Evolutionary conservation across 805 yeast species (phyloP).

Genomic region (Diddensiella caesifluorescens): DNA sequence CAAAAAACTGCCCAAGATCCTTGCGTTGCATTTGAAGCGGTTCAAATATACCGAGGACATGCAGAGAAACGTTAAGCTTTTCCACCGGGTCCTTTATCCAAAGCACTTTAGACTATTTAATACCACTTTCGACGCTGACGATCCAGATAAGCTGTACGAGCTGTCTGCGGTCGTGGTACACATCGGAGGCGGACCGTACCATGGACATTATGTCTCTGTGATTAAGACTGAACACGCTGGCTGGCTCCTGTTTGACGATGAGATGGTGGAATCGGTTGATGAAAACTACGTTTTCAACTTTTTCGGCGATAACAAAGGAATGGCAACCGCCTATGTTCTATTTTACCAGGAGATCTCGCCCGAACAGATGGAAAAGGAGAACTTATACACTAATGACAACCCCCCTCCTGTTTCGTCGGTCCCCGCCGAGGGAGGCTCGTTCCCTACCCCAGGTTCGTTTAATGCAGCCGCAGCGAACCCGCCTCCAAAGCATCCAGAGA

Average conservation of each 20-base stretch:
- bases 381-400: constrained; percentile 25
- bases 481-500: constrained; percentile 1
- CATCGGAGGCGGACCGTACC: constrained; percentile 96
- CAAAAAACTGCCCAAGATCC: constrained; percentile 66
- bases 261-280: constrained; percentile 83
- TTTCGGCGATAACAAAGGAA: constrained; percentile 81
- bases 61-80: constrained; percentile 77
- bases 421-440: constrained; percentile 4
- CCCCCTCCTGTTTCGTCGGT: constrained; percentile 18
- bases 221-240: constrained; percentile 73
- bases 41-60: constrained; percentile 85
- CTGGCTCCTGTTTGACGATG: constrained; percentile 94
- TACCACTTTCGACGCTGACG: constrained; percentile 51
- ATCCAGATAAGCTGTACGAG: constrained; percentile 63
- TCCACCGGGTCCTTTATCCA: constrained; percentile 81
- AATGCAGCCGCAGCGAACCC: not conserved
- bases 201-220: constrained; percentile 90
- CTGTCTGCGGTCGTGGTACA: constrained; percentile 85
- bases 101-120: constrained; percentile 58
- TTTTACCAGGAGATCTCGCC: constrained; percentile 58
- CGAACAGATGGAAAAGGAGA: constrained; percentile 23
- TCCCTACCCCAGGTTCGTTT: constrained; percentile 3
- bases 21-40: constrained; percentile 82
- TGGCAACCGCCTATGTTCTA: constrained; percentile 86
- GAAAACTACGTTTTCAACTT: constrained; percentile 78